Percentiles rank a stretch among this genome's conserved stretches.
Conservation (phyloP, 2,329 filamentous ascomycete species). For the Cladosporium sp. region DNA sequence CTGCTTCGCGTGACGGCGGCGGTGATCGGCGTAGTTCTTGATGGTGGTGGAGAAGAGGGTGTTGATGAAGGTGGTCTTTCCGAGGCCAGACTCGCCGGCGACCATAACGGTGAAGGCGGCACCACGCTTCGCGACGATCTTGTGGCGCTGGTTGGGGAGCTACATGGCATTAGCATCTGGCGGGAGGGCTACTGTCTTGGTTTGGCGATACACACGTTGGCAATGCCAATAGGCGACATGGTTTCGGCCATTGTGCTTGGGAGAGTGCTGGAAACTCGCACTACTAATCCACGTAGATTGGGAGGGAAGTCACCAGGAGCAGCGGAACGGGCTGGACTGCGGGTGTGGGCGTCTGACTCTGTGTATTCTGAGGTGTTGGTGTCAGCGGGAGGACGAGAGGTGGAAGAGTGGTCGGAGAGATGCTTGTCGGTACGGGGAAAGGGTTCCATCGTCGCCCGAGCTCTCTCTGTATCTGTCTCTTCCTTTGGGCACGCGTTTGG, state of each 20-base stretch:
- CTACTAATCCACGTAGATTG: conserved; percentile 3
- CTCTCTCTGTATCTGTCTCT: background rate
- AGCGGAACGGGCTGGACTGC: background rate
- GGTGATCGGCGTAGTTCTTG: conserved; percentile 99
- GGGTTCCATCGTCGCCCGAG: conserved; percentile 12
- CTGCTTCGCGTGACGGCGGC: conserved; percentile 98
- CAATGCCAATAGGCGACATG: conserved; percentile 66
- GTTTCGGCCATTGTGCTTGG: conserved; percentile 55
- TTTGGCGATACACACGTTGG: conserved; percentile 54
- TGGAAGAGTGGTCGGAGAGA: background rate
- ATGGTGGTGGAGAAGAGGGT: conserved; percentile 99
- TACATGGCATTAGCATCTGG: conserved; percentile 29
- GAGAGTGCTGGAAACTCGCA: background rate
- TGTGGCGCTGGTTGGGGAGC: conserved; percentile 68
- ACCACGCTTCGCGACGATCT: conserved; percentile 76
- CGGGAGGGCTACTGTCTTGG: background rate
- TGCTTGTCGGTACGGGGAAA: conserved; percentile 9
- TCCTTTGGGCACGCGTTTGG: background rate
- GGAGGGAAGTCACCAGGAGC: background rate
- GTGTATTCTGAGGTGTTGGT: background rate
- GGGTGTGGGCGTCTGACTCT: background rate
- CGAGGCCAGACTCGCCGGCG: conserved; percentile 94
- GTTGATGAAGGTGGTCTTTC: conserved; percentile 99
- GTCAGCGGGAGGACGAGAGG: conserved; percentile 4
- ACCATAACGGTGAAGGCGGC: conserved; percentile 99